phyloP scores from a whole-genome alignment of 495 filamentous ascomycete species.

The Geopyxis carbonaria region DNA sequence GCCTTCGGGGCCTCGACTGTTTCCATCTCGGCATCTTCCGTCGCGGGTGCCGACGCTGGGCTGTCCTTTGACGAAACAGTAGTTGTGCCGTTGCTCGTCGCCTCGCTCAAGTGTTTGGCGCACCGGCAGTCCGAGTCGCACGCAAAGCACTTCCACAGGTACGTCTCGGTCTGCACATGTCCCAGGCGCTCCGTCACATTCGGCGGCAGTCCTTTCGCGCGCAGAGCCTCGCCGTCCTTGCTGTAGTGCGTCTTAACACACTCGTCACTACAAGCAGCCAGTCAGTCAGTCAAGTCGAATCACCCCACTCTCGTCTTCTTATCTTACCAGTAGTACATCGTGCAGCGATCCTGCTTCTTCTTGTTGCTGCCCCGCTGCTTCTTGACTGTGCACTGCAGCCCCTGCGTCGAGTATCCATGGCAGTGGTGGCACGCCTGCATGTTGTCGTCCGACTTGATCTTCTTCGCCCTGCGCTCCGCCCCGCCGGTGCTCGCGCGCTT shows the following conservation, averaged over 20 bases:
- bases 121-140: constrained; percentile 17
- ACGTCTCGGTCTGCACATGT: constrained; percentile 12
- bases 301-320: no score
- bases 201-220: constrained; percentile 7
- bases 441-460: no score
- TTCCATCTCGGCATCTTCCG: background rate
- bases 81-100: constrained; percentile 3
- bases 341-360: constrained; percentile 17
- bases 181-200: constrained; percentile 12
- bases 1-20: constrained; percentile 1
- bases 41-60: background rate
- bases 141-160: constrained; percentile 16
- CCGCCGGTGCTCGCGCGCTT: no score
- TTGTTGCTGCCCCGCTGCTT: constrained; percentile 5
- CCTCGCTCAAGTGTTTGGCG: constrained; percentile 9
- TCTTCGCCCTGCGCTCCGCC: no score
- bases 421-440: constrained; percentile 4
- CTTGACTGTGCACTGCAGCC: background rate
- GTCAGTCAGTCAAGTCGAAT: no score
- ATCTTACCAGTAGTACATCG: background rate
- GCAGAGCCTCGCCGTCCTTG: constrained; percentile 6
- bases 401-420: background rate
- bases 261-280: constrained; percentile 6
- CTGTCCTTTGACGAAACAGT: background rate
- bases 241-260: constrained; percentile 15